Conservation (phyloP, 192 early-diverging fungal genomes). For the Coemansia sp. region DNA sequence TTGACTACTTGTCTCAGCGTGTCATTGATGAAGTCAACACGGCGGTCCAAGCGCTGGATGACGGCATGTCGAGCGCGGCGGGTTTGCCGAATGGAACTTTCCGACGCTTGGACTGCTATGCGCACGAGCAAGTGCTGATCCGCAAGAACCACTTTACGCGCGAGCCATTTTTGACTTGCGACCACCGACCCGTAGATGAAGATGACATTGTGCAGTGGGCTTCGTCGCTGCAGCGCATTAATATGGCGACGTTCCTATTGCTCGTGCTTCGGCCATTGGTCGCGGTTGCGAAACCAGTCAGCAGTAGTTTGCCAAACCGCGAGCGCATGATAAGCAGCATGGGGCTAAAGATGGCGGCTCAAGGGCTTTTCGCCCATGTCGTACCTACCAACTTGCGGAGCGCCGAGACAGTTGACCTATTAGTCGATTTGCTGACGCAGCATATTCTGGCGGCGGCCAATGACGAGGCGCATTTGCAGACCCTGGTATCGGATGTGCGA, state of each 20-base stretch:
- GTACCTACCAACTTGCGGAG: constrained; percentile 33
- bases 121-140: constrained; percentile 34
- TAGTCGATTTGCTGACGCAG: constrained; percentile 53
- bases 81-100: neutral
- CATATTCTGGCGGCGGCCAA: constrained; percentile 40
- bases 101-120: constrained; percentile 36
- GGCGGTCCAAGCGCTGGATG: constrained; percentile 5
- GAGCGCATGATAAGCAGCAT: constrained; percentile 30
- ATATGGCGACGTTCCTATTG: constrained; percentile 44
- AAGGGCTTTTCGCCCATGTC: constrained; percentile 33
- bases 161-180: constrained; percentile 23
- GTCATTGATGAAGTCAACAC: constrained; percentile 26
- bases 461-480: constrained; percentile 40
- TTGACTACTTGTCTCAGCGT: constrained; percentile 45
- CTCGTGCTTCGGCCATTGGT: constrained; percentile 37
- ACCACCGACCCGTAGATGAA: constrained; percentile 27
- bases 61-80: neutral
- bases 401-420: constrained; percentile 21
- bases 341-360: constrained; percentile 27
- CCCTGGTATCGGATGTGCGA: constrained; percentile 29
- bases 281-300: constrained; percentile 18
- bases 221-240: constrained; percentile 30
- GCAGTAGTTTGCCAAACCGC: constrained; percentile 32
- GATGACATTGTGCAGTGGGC: constrained; percentile 36
- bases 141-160: constrained; percentile 46